These are phyloP conservation scores for Melaleuca alternifolia DNA, from an alignment of 345 rosid genomes.

Conservation along the genomic window DNA sequence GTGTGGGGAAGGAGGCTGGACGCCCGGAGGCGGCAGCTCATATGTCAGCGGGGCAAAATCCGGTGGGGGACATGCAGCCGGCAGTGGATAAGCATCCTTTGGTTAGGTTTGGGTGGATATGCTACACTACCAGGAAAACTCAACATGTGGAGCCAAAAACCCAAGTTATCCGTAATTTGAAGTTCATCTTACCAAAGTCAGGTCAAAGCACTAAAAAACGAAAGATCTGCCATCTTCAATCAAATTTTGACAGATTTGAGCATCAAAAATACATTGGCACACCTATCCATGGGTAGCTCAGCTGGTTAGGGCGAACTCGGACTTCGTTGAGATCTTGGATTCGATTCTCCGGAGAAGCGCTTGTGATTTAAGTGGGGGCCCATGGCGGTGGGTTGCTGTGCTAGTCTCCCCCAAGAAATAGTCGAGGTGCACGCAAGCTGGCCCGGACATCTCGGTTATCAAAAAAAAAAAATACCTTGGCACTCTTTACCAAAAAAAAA, in stretches of 20 bases:
- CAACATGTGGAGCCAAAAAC: neutral
- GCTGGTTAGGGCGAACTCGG: too few species aligned
- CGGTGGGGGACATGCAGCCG: neutral
- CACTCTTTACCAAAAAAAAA: too few species aligned
- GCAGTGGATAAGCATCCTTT: neutral
- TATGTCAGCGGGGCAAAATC: neutral
- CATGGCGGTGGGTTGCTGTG: too few species aligned
- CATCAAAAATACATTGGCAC: too few species aligned
- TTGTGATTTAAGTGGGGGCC: too few species aligned
- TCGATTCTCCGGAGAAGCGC: too few species aligned
- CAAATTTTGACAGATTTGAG: neutral
- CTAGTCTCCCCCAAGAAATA: too few species aligned
- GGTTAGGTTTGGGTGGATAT: neutral
- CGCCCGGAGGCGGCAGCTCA: rapidly evolving
- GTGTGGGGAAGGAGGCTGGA: neutral
- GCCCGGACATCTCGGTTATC: too few species aligned
- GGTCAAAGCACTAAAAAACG: neutral
- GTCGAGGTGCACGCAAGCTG: too few species aligned
- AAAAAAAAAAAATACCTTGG: too few species aligned
- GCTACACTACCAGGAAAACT: neutral
- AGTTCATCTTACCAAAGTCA: neutral
- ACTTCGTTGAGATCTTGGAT: too few species aligned
- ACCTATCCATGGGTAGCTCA: too few species aligned
- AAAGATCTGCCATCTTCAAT: neutral
- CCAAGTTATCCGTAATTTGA: neutral